phyloP scores from a whole-genome alignment of 306 rosid species.

The Prunus padus region DNA sequence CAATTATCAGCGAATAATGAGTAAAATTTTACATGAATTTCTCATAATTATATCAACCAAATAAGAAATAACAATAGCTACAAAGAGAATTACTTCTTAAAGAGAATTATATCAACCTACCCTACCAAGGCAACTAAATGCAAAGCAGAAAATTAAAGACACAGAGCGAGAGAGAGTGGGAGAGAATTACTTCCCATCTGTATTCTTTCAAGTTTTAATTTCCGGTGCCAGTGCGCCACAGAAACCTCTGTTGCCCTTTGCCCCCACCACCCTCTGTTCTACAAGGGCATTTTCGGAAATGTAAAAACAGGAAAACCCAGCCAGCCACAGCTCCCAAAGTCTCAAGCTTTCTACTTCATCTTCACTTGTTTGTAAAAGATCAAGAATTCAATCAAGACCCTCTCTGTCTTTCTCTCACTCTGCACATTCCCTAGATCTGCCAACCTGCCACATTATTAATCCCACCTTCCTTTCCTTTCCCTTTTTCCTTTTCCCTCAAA shows the following conservation, averaged over 20 bases:
- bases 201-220: background rate
- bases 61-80: no score
- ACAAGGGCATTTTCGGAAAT: slow-evolving; percentile 31
- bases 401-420: background rate
- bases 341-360: no score
- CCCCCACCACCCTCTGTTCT: background rate
- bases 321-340: background rate
- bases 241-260: background rate
- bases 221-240: slow-evolving; percentile 4
- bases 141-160: background rate
- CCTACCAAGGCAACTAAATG: background rate
- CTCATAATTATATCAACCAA: no score
- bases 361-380: no score
- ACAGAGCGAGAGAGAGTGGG: background rate
- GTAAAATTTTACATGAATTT: no score
- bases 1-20: no score
- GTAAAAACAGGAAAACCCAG: background rate
- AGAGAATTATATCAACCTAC: no score
- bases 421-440: slow-evolving; percentile 56
- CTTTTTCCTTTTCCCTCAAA: slow-evolving; percentile 32
- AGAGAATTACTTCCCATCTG: slow-evolving; percentile 16
- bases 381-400: no score
- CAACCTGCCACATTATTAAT: slow-evolving; percentile 47
- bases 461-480: slow-evolving; percentile 7
- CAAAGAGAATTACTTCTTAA: no score